Evolutionary conservation across 192 early-diverging fungal genomes (phyloP).

Genomic region (Gonapodya prolifera): DNA sequence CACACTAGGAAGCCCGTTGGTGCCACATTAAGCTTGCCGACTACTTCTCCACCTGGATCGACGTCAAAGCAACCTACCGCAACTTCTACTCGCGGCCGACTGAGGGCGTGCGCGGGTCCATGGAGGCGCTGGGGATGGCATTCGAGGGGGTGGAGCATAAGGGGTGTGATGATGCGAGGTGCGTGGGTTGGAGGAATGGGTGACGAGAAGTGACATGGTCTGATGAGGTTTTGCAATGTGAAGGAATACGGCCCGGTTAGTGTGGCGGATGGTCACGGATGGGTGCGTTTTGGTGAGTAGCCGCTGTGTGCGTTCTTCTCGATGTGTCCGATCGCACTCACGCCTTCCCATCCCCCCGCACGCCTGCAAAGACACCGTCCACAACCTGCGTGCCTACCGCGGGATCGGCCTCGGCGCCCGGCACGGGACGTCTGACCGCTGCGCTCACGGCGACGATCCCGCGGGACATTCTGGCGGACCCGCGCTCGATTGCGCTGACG

Average conservation of each 20-base stretch:
- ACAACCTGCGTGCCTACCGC: neutral
- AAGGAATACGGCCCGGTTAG: neutral
- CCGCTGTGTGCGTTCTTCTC: neutral
- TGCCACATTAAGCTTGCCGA: neutral
- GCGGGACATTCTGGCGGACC: neutral
- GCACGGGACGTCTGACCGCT: neutral
- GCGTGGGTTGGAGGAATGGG: too few species aligned
- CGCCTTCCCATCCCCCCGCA: too few species aligned
- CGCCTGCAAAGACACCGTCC: neutral
- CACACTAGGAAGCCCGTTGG: neutral
- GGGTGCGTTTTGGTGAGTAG: neutral
- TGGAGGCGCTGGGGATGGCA: neutral
- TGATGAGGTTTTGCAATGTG: too few species aligned
- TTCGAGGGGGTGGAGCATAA: neutral
- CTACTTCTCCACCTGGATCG: neutral
- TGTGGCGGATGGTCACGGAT: neutral
- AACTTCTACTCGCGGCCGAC: neutral
- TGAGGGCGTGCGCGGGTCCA: neutral
- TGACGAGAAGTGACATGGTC: too few species aligned
- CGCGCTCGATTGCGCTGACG: neutral
- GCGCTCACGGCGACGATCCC: neutral
- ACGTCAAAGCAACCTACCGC: neutral
- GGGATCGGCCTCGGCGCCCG: neutral
- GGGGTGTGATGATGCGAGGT: neutral
- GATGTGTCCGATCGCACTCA: too few species aligned